Percentiles rank a stretch among this genome's conserved stretches.
These are phyloP conservation scores for Hygrophorus russula DNA, from an alignment of 768 basidiomycete species.

Conservation along the genomic window DNA sequence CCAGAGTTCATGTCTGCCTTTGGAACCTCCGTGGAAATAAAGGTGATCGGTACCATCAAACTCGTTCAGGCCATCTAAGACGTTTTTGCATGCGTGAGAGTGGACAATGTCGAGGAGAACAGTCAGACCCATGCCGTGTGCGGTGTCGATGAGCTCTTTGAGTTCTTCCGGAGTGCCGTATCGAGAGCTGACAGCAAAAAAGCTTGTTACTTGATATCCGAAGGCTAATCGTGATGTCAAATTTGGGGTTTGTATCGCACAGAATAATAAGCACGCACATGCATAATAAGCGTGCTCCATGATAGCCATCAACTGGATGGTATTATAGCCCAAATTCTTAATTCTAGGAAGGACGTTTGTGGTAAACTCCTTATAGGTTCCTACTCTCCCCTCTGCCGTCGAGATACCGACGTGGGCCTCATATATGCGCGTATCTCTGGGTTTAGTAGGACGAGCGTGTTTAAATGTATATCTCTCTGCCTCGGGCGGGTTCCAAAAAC, in stretches of 20 bases:
- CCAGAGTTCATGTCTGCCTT: slow-evolving; percentile 93
- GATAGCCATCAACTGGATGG: slow-evolving; percentile 96
- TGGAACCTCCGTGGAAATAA: slow-evolving; percentile 92
- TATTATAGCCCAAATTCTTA: slow-evolving; percentile 87
- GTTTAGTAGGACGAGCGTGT: slow-evolving; percentile 57
- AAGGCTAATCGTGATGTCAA: slow-evolving; percentile 51
- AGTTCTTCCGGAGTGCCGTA: slow-evolving; percentile 94
- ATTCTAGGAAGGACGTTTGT: slow-evolving; percentile 76
- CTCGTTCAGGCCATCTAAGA: slow-evolving; percentile 87
- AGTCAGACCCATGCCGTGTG: slow-evolving; percentile 85
- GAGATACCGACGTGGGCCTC: slow-evolving; percentile 99
- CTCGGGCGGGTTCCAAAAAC: slow-evolving; percentile 95
- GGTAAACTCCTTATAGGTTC: slow-evolving; percentile 95
- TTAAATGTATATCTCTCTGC: slow-evolving; percentile 73
- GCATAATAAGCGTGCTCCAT: slow-evolving; percentile 99
- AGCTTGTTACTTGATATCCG: slow-evolving; percentile 95
- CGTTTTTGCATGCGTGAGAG: slow-evolving; percentile 97
- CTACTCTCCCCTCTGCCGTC: slow-evolving; percentile 75
- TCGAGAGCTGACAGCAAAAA: slow-evolving; percentile 95
- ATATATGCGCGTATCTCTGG: slow-evolving; percentile 70
- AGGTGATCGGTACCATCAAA: slow-evolving; percentile 97
- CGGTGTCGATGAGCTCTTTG: slow-evolving; percentile 90
- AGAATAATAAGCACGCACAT: slow-evolving; percentile 39
- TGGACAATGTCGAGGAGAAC: slow-evolving; percentile 96
- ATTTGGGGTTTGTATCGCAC: slow-evolving; percentile 1